Evolutionary conservation across 257 asterid genomes (phyloP).

Genomic region (Parsonsia alboflavescens): DNA sequence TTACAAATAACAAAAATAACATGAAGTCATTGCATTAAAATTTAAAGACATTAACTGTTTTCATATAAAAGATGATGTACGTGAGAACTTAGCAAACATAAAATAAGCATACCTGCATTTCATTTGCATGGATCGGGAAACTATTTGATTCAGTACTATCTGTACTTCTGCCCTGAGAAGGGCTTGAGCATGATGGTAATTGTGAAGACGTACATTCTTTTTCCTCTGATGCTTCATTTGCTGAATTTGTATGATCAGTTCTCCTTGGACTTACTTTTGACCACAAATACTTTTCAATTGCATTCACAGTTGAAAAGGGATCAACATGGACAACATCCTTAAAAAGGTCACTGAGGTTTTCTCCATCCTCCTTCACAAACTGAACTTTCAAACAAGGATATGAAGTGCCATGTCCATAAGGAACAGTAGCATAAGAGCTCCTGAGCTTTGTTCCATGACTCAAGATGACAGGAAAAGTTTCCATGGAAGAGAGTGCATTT

Average conservation of each 20-base stretch:
- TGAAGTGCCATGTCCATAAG: conserved; percentile 56
- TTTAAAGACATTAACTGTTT: background rate
- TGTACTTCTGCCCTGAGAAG: conserved; percentile 31
- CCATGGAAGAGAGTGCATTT: conserved; percentile 76
- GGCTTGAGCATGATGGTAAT: conserved; percentile 37
- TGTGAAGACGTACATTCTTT: conserved; percentile 32
- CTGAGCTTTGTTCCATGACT: conserved; percentile 42
- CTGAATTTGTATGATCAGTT: conserved; percentile 26
- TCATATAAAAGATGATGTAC: conserved; percentile 1
- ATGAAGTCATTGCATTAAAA: background rate
- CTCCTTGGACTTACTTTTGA: conserved; percentile 42
- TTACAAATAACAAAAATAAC: conserved; percentile 21
- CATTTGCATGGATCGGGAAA: conserved; percentile 28
- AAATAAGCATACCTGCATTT: conserved; percentile 37
- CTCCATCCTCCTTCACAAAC: conserved; percentile 63
- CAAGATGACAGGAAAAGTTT: conserved; percentile 69
- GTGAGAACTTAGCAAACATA: background rate
- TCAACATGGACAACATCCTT: conserved; percentile 66
- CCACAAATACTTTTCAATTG: conserved; percentile 64
- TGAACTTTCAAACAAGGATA: conserved; percentile 75
- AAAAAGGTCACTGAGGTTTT: conserved; percentile 45
- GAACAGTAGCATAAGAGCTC: conserved; percentile 73
- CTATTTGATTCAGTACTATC: conserved; percentile 32
- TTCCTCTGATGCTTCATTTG: conserved; percentile 31
- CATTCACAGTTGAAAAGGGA: conserved; percentile 69